Percentiles rank a stretch among this genome's conserved stretches.
Evolutionary conservation across 2,329 filamentous ascomycete genomes (phyloP).

Genomic region (Neonectria neomacrospora): DNA sequence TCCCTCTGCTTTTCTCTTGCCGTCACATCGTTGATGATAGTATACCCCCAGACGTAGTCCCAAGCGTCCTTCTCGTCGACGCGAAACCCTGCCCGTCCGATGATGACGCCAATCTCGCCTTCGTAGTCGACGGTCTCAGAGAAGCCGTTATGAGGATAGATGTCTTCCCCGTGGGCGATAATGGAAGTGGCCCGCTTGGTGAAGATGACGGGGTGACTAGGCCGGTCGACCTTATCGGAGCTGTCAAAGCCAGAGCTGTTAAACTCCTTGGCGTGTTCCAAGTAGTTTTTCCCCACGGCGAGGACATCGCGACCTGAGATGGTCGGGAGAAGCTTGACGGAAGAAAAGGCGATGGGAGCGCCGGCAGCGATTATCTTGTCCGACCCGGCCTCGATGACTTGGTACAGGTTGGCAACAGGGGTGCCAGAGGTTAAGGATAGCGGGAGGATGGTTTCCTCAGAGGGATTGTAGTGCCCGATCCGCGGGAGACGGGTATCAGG

Average conservation of each 20-base stretch:
- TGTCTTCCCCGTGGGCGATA: conserved; percentile 58
- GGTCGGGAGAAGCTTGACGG: conserved; percentile 57
- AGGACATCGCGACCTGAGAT: conserved; percentile 63
- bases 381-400: conserved; percentile 61
- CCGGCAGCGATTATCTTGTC: conserved; percentile 49
- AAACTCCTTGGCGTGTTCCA: conserved; percentile 67
- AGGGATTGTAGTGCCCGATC: conserved; percentile 28
- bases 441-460: conserved; percentile 49
- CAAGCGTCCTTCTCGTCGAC: conserved; percentile 58
- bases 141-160: conserved; percentile 59
- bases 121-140: conserved; percentile 65
- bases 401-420: conserved; percentile 58
- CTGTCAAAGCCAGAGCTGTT: conserved; percentile 64
- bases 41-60: conserved; percentile 66
- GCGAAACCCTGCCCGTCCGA: conserved; percentile 60
- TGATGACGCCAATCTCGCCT: conserved; percentile 66
- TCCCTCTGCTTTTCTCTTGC: conserved; percentile 63
- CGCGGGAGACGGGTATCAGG: conserved; percentile 22
- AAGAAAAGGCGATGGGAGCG: conserved; percentile 39
- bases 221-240: conserved; percentile 63
- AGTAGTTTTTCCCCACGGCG: conserved; percentile 67
- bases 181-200: conserved; percentile 65
- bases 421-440: conserved; percentile 60
- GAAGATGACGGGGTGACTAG: conserved; percentile 66
- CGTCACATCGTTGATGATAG: conserved; percentile 65